Evolutionary conservation across 1,284 basidiomycete genomes (phyloP).

Genomic region (Trichosporon coremiiforme): DNA sequence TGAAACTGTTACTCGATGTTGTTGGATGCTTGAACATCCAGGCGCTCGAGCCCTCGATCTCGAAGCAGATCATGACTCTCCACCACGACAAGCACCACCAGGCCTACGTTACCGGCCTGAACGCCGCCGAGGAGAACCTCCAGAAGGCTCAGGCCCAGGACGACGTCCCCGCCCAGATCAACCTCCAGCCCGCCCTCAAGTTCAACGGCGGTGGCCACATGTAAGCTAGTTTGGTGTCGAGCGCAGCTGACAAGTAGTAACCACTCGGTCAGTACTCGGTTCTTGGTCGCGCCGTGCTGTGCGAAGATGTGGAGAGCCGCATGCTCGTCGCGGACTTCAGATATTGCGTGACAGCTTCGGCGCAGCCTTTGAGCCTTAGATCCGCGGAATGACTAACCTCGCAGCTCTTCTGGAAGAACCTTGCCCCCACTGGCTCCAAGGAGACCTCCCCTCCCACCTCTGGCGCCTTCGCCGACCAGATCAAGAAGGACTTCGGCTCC

Average conservation of each 20-base stretch:
- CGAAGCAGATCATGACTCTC: slow-evolving; percentile 79
- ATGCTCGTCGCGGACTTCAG: background rate
- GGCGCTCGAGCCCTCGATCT: slow-evolving; percentile 63
- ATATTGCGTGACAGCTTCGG: background rate
- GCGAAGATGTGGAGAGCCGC: no score
- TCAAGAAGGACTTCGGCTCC: slow-evolving; percentile 81
- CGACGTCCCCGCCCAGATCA: slow-evolving; percentile 76
- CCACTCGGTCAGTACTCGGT: slow-evolving; percentile 47
- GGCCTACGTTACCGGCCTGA: slow-evolving; percentile 86
- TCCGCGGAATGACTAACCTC: slow-evolving; percentile 49
- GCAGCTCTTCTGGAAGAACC: slow-evolving; percentile 96
- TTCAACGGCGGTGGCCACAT: slow-evolving; percentile 84
- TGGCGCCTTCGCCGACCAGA: slow-evolving; percentile 76
- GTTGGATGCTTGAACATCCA: slow-evolving; percentile 27
- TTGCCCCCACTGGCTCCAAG: slow-evolving; percentile 67
- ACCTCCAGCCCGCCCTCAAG: slow-evolving; percentile 80
- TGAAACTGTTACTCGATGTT: background rate
- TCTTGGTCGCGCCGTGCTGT: background rate
- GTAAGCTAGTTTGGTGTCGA: slow-evolving; percentile 32
- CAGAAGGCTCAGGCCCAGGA: slow-evolving; percentile 61
- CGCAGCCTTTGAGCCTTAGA: background rate
- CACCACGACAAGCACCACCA: slow-evolving; percentile 98
- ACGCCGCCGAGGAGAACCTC: slow-evolving; percentile 85
- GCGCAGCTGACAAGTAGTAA: slow-evolving; percentile 35
- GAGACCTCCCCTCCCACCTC: slow-evolving; percentile 66